Base-by-base conservation (phyloP, 225 moss, liverwort and hornwort species). In the Straminergon stramineum region DNA sequence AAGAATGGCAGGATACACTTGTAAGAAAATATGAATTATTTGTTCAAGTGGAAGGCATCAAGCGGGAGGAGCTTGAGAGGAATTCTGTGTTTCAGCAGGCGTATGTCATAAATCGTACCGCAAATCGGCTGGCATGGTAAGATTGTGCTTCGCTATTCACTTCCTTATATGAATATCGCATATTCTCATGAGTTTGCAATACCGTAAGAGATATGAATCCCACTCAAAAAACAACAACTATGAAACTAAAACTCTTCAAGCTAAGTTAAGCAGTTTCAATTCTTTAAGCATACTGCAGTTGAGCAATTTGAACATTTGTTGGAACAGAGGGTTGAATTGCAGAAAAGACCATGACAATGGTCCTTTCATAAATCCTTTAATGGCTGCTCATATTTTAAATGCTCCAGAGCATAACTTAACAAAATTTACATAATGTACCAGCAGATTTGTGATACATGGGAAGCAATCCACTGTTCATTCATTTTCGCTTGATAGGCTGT, bases 121-220 rank as follows among this genome's bases (percentile, higher is more conserved):
- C 95, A 41, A 93, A 82, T 76, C 90, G 85, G 64, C 78, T 90
- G 30, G 91, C 95, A 80, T 95, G 95, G 95, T 94, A 92, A 85
- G 87, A n/a, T 53, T 63, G 60, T 20, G 74, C 48, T 63, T 70
- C 37, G 10, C 11, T 58, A 23, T 69, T 61, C 22, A 71, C 81
- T 62, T 76, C 10, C 19, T 14, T 10, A 63, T 15, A 37, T 21
- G 19, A 39, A 30, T 13, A n/a, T n/a, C n/a, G n/a, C 43, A 60
- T 13, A 41, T 41, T 60, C 31, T 61, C 81, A 27, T 39, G 12
- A 60, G 12, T 60, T 80, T 58, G 60, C 28, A 31, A 3, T 43
- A 19, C 30, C 20, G n/a, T 31, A 60, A 81, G 30, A 60, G 60
- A 80, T 41, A 30, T 20, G 41, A 81, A 39, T 18, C 41, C 41